Percentiles rank a stretch among this genome's conserved stretches.
These are phyloP conservation scores for Gossypium davidsonii DNA, from an alignment of 441 rosid species.

Conservation along the genomic window DNA sequence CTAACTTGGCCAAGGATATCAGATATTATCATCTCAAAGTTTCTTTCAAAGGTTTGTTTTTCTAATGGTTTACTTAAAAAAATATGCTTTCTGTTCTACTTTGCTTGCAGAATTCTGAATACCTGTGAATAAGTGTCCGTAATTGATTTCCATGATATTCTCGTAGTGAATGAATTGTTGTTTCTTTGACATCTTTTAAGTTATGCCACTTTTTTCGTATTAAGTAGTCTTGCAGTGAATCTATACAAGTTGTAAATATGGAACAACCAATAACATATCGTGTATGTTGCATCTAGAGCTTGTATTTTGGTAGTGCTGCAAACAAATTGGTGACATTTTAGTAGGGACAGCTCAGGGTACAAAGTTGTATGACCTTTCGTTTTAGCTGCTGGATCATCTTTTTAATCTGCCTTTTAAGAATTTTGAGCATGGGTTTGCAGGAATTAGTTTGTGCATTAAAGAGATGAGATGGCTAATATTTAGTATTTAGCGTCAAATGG, in stretches of 20 bases:
- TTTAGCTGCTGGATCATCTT: not conserved
- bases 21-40: constrained; percentile 71
- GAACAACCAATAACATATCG: not conserved
- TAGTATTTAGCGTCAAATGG: not conserved
- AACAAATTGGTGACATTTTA: not conserved
- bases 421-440: not conserved
- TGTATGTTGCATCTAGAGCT: not conserved
- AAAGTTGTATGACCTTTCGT: not conserved
- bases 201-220: not conserved
- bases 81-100: not conserved
- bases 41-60: constrained; percentile 76
- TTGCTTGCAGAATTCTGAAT: constrained; percentile 5
- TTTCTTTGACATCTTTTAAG: not conserved
- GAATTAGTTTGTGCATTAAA: not conserved
- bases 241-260: not conserved
- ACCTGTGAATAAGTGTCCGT: not conserved
- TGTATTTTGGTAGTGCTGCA: not conserved
- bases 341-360: not conserved
- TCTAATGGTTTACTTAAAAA: not conserved
- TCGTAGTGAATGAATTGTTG: not conserved
- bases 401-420: not conserved
- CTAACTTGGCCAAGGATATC: constrained; percentile 93
- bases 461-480: not conserved
- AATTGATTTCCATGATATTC: not conserved
- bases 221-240: not conserved